Base-by-base conservation (phyloP, 768 basidiomycete genomes). In the Candolleomyces efflorescens region DNA sequence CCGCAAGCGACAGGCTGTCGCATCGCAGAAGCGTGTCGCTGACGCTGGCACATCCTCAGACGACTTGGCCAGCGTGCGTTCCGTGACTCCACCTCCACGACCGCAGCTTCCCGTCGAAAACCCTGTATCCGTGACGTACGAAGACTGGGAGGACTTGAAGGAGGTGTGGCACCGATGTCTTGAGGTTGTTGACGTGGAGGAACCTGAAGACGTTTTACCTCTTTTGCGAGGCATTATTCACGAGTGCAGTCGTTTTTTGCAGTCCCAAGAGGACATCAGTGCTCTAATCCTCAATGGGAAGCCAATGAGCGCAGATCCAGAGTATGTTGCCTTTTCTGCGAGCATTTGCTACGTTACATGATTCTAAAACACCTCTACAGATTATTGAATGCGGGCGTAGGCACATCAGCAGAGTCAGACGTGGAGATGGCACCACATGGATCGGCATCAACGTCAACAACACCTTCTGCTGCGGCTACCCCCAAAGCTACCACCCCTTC, bases 131-230 rank as follows among this genome's bases (percentile, higher is more conserved):
- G 59, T 61, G 5, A 64, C 68, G 0, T 76, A 70, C 55, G 70
- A 73, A 54, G 86, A 87, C 64, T 88, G 87, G 87, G 78, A 83
- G 54, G 81, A 83, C 67, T 71, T 88, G 45, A 87, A 87, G 67
- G 82, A 84, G 56, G 73, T 87, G 10, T 86, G 85, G 65, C 70
- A 73, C 0, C 76, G 77, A 51, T 84, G 85, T 18, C 74, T 78
- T 3, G 81, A 85, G 59, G 74, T 78, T 57, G 86, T 83, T 61
- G 85, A 88, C 60, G 79, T 64, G 36, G 78, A 80, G 56, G 77
- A 83, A 50, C 67, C 76, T 17, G 61, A 67, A 41, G 81, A 82
- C 50, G 78, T 82, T 1, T 70, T 85, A 6, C 76, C 82, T 1
- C 73, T 85, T 10, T 69, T 88, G 45, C 78, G 86, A 27, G 85